Conservation (phyloP, 768 basidiomycete genomes). For the Gyrodon lividus region DNA sequence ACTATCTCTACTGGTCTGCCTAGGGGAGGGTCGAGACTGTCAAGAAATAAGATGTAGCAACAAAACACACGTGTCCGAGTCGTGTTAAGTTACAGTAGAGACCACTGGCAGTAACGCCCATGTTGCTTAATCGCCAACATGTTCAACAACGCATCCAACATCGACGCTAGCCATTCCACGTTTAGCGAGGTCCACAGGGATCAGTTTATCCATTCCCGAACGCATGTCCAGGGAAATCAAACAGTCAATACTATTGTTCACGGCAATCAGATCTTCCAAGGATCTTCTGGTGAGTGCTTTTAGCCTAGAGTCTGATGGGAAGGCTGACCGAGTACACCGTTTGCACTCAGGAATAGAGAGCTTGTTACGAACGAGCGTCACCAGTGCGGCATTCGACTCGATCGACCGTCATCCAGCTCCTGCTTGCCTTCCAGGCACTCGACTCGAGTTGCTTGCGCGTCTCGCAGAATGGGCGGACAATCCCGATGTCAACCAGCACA, state of each 20-base stretch:
- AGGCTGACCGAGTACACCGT: neutral
- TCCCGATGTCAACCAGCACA: neutral
- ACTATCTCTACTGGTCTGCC: too few relatives aligned
- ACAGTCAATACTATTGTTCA: conserved; percentile 17
- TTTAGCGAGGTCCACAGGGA: conserved; percentile 21
- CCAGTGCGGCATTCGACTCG: conserved; percentile 17
- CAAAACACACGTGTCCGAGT: too few relatives aligned
- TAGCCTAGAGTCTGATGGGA: neutral
- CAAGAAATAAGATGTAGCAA: too few relatives aligned
- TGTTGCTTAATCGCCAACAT: neutral
- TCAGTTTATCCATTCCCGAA: conserved; percentile 10
- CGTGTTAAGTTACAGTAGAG: too few relatives aligned
- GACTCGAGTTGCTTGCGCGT: conserved; percentile 12
- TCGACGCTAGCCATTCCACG: conserved; percentile 21
- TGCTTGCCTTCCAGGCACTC: conserved; percentile 18
- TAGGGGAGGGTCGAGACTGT: too few relatives aligned
- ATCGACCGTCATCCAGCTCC: conserved; percentile 19
- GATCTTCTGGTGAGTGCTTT: conserved; percentile 6
- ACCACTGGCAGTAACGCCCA: too few relatives aligned
- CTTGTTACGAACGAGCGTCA: conserved; percentile 10
- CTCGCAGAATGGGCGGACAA: conserved; percentile 17
- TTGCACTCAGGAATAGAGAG: conserved; percentile 12
- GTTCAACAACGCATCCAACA: conserved; percentile 19
- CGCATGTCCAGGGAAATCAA: conserved; percentile 12
- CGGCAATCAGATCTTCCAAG: conserved; percentile 19